These are phyloP conservation scores for Gloeopeniophorella convolvens DNA, from an alignment of 768 basidiomycete genomes.

Conservation along the genomic window DNA sequence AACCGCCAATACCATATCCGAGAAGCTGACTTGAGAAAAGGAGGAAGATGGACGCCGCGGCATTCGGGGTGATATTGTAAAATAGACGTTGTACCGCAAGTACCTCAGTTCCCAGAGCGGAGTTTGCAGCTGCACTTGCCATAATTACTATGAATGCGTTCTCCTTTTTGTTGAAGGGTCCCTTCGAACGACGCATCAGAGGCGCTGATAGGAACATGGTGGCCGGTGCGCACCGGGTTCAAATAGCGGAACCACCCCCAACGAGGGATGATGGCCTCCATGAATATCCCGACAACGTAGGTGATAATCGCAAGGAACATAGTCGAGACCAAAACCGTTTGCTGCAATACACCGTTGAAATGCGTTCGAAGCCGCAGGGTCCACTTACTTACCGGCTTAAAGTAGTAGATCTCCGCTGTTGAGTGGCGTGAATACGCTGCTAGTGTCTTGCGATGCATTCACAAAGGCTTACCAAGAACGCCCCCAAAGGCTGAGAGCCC, in stretches of 20 bases:
- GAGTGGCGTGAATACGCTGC: too few species aligned
- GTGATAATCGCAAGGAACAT: conserved; percentile 50
- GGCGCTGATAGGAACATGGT: background rate
- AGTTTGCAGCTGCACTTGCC: conserved; percentile 47
- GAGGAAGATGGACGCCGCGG: conserved; percentile 39
- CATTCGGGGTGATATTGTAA: conserved; percentile 46
- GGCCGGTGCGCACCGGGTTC: conserved; percentile 39
- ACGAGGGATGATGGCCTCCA: conserved; percentile 42
- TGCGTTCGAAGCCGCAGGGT: background rate
- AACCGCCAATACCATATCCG: conserved; percentile 52
- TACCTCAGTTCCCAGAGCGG: conserved; percentile 48
- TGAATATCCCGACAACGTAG: conserved; percentile 41
- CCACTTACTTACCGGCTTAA: conserved; percentile 40
- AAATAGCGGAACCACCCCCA: conserved; percentile 41
- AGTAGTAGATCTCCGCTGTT: conserved; percentile 53
- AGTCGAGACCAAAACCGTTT: conserved; percentile 44
- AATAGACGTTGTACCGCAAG: conserved; percentile 40
- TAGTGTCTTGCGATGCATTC: too few species aligned
- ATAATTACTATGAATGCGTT: conserved; percentile 54
- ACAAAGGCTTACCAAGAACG: conserved; percentile 35
- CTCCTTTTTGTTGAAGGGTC: conserved; percentile 56
- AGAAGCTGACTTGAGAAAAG: conserved; percentile 31
- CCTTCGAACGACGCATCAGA: conserved; percentile 27
- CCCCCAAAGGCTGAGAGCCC: conserved; percentile 46
- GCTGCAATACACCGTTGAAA: conserved; percentile 28